Base-by-base conservation (phyloP, 768 basidiomycete species). In the Pleurotus citrinopileatus region DNA sequence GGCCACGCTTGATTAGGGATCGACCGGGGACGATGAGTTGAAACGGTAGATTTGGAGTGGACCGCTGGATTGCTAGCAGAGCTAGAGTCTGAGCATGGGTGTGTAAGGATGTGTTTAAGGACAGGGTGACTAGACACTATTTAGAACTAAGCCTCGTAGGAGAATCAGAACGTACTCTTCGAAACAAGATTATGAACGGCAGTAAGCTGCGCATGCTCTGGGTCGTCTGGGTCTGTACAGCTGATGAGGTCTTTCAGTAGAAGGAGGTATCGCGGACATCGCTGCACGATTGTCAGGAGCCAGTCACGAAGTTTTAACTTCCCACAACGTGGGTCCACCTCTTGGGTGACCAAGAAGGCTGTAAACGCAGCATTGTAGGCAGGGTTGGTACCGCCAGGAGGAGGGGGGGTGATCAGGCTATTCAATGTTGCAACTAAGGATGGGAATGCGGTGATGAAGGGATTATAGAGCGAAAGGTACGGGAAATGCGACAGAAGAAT, bases 231-330 rank as follows among this genome's bases (percentile, higher is more conserved):
- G 32, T 79, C 77, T 13, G 87, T 90, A 55, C 82, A 81, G n/a
- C 67, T 66, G 29, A 91, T 82, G 32, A 94, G 76, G 64, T 95
- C 92, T 67, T 86, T 91, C 48, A 94, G 78, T 9, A 95, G 73
- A 9, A 95, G 77, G 6, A 93, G 77, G 64, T 94, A 94, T 53
- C 93, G 79, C 3, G 93, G 93, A 66, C 91, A 93, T 53, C 92
- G 80, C 67, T 95, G 92, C 5, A 95, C 87, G 44, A 92, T 84
- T 2, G 89, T 90, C 52, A 95, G 75, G 8, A 95, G 78, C 85
- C 92, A 95, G 63, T 93, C 90, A 6, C 86, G 77, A 26, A 95
- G 73, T 61, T 85, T 86, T 45, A 95, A 77, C 64, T 81, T 87
- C 29, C 83, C 83, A 61, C 90, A 92, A 7, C 76, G 73, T 1